phyloP scores from a whole-genome alignment of 1,139 yeast genomes.

The Magnusiomyces paraingens region DNA sequence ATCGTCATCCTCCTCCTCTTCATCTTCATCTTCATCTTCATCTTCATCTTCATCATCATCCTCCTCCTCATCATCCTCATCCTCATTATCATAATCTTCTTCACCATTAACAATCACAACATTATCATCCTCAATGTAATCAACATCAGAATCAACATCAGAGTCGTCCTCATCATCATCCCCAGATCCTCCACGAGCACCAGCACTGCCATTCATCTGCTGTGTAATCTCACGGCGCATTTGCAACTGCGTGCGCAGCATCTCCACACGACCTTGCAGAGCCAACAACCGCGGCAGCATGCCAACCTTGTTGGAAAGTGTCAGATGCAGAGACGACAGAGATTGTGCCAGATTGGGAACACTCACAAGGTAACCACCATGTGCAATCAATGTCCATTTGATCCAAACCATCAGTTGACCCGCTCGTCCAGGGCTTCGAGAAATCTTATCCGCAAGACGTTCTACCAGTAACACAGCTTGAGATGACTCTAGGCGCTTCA shows the following conservation, averaged over 20 bases:
- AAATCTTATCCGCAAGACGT: constrained; percentile 75
- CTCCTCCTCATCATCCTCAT: constrained; percentile 33
- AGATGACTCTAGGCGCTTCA: constrained; percentile 60
- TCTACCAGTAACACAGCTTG: constrained; percentile 73
- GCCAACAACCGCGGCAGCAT: constrained; percentile 75
- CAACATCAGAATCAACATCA: constrained; percentile 37
- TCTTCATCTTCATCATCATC: constrained; percentile 28
- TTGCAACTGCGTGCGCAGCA: constrained; percentile 63
- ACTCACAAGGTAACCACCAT: constrained; percentile 74
- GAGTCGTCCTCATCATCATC: constrained; percentile 39
- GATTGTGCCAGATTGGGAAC: constrained; percentile 64
- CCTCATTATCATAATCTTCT: constrained; percentile 38
- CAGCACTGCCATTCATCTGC: constrained; percentile 26
- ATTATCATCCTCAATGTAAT: constrained; percentile 45
- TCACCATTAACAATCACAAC: constrained; percentile 41
- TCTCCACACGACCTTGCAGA: constrained; percentile 72
- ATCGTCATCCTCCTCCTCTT: constrained; percentile 27
- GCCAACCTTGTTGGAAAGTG: constrained; percentile 65
- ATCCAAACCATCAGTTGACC: constrained; percentile 82
- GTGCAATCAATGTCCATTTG: constrained; percentile 85
- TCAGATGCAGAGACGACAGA: constrained; percentile 70
- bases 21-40: constrained; percentile 25
- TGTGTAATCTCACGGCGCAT: constrained; percentile 53
- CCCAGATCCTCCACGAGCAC: constrained; percentile 26
- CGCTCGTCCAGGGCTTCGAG: constrained; percentile 61